These are phyloP conservation scores for Boletellus sp. DNA, from an alignment of 1,284 basidiomycete genomes.

Conservation along the genomic window DNA sequence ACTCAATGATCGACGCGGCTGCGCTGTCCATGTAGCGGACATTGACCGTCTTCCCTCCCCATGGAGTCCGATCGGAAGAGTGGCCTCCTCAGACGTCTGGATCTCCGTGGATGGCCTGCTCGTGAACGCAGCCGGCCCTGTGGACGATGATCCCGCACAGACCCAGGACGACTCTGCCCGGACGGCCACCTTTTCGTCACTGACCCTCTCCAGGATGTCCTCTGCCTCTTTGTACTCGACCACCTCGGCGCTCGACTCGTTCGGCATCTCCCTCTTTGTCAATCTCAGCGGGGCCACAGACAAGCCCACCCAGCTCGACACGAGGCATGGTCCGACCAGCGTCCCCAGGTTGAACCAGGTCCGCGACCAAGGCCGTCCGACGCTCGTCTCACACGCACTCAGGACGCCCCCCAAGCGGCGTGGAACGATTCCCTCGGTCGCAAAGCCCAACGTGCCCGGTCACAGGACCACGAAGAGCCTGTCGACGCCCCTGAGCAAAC, in stretches of 20 bases:
- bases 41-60: constrained; percentile 27
- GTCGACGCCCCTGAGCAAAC: constrained; percentile 21
- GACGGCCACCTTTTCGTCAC: neutral
- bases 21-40: neutral
- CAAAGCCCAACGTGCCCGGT: neutral
- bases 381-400: neutral
- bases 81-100: constrained; percentile 20
- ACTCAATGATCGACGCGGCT: constrained; percentile 14
- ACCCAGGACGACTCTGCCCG: neutral
- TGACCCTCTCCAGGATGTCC: constrained; percentile 5
- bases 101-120: constrained; percentile 23
- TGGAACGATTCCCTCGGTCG: constrained; percentile 13
- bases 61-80: constrained; percentile 26
- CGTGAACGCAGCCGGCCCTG: constrained; percentile 15
- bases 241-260: constrained; percentile 14
- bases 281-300: constrained; percentile 2
- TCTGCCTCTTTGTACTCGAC: constrained; percentile 15
- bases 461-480: constrained; percentile 11
- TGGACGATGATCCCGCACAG: neutral
- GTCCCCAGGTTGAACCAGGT: constrained; percentile 1
- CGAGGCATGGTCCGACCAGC: neutral
- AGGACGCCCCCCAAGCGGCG: constrained; percentile 16
- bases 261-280: constrained; percentile 22
- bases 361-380: constrained; percentile 1
- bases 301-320: too few species aligned